Evolutionary conservation across 2,329 filamentous ascomycete genomes (phyloP).

Genomic region (Botrytis galanthina): DNA sequence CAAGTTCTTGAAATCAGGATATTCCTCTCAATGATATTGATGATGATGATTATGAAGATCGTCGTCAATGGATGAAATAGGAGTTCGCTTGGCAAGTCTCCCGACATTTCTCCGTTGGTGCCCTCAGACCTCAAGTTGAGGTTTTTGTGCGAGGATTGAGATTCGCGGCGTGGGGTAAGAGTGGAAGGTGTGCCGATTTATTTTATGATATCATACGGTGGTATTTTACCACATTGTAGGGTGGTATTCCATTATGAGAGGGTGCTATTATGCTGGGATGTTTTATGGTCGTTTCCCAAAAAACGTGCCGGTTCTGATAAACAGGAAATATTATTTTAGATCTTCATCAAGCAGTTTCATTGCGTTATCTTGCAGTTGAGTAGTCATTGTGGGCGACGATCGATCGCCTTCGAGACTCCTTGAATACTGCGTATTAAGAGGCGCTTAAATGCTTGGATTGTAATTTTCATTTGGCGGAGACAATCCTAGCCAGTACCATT

Average conservation of each 20-base stretch:
- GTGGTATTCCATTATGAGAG: neutral
- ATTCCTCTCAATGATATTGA: neutral
- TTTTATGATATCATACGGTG: neutral
- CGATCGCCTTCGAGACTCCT: neutral
- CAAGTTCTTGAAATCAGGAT: neutral
- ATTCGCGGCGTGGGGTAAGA: neutral
- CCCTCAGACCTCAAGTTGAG: neutral
- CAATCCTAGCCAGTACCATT: neutral
- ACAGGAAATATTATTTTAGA: neutral
- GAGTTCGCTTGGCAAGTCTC: conserved; percentile 8
- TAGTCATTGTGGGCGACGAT: neutral
- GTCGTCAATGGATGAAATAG: neutral
- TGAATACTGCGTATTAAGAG: neutral
- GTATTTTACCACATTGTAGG: neutral
- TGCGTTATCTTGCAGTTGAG: neutral
- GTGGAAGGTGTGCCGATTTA: neutral
- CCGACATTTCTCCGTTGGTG: neutral
- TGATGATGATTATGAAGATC: neutral
- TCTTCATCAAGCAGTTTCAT: neutral
- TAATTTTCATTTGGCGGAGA: neutral
- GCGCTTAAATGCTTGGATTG: neutral
- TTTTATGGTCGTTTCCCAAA: neutral
- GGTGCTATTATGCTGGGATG: neutral
- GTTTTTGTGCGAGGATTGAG: neutral
- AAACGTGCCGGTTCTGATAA: neutral